These are phyloP conservation scores for Ehretia macrophylla DNA, from an alignment of 257 asterid species.

Conservation along the genomic window DNA sequence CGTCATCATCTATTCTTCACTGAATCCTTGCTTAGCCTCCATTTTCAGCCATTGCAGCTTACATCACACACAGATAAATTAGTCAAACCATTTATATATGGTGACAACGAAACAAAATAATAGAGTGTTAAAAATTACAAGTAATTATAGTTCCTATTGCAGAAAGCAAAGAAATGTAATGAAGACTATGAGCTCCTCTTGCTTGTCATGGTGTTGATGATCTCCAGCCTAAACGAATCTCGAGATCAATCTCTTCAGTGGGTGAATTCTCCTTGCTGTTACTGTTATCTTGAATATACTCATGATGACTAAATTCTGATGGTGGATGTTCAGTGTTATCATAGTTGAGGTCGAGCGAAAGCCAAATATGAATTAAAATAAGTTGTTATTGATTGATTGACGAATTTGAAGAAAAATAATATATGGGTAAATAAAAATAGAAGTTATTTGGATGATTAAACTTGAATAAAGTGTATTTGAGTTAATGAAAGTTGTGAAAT, in stretches of 20 bases:
- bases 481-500: no score
- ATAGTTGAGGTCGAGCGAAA: no score
- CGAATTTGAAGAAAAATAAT: slow-evolving; percentile 9
- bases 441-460: no score
- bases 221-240: slow-evolving; percentile 44
- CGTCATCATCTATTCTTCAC: no score
- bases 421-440: no score
- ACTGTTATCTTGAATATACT: background rate
- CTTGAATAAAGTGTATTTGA: no score
- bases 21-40: no score
- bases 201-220: slow-evolving; percentile 10
- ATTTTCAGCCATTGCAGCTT: background rate
- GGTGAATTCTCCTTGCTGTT: background rate
- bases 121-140: background rate
- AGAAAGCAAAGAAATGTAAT: slow-evolving; percentile 11
- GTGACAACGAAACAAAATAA: no score
- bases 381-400: slow-evolving; percentile 18
- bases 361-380: no score
- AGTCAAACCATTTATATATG: background rate
- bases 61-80: background rate
- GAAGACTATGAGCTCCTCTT: background rate
- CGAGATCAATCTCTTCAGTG: slow-evolving; percentile 38
- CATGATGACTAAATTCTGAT: slow-evolving; percentile 4
- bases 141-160: slow-evolving; percentile 1
- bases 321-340: slow-evolving; percentile 19